Percentiles rank a stretch among this genome's conserved stretches.
phyloP scores from a whole-genome alignment of 169 alveolate species.

The Plasmodium reichenowi region DNA sequence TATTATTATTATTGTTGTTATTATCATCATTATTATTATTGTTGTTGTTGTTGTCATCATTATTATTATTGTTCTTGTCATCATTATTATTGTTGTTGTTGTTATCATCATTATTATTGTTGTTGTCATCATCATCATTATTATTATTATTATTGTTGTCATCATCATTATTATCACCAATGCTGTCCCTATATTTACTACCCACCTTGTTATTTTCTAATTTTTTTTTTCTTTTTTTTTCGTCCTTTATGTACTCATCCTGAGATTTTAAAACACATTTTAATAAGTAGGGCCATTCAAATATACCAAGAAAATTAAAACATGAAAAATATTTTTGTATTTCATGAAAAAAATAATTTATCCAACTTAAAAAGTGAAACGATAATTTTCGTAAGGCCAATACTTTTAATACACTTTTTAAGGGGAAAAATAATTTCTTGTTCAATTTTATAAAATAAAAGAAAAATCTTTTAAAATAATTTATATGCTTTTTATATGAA shows the following conservation, averaged over 20 bases:
- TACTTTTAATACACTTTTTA: constrained; percentile 25
- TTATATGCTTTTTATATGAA: constrained; percentile 8
- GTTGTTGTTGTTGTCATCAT: too few relatives aligned
- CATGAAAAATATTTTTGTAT: constrained; percentile 3
- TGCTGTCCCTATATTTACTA: background rate
- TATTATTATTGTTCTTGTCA: too few relatives aligned
- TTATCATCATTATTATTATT: too few relatives aligned
- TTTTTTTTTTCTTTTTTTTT: background rate
- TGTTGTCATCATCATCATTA: too few relatives aligned
- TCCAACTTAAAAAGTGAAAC: constrained; percentile 25
- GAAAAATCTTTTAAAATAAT: constrained; percentile 25
- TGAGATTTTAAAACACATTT: constrained; percentile 50
- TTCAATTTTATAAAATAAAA: constrained; percentile 12
- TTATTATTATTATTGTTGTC: too few relatives aligned
- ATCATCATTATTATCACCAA: background rate
- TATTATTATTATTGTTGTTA: too few relatives aligned
- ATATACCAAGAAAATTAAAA: constrained; percentile 21
- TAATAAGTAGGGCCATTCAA: constrained; percentile 46
- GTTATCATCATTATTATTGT: background rate
- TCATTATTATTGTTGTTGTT: too few relatives aligned
- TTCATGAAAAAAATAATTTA: constrained; percentile 27
- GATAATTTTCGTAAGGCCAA: constrained; percentile 43
- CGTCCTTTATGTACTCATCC: constrained; percentile 14
- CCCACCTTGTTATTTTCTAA: background rate
- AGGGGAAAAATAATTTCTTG: constrained; percentile 35